phyloP scores from a whole-genome alignment of 1,139 yeast genomes.

The Pichia sp. region DNA sequence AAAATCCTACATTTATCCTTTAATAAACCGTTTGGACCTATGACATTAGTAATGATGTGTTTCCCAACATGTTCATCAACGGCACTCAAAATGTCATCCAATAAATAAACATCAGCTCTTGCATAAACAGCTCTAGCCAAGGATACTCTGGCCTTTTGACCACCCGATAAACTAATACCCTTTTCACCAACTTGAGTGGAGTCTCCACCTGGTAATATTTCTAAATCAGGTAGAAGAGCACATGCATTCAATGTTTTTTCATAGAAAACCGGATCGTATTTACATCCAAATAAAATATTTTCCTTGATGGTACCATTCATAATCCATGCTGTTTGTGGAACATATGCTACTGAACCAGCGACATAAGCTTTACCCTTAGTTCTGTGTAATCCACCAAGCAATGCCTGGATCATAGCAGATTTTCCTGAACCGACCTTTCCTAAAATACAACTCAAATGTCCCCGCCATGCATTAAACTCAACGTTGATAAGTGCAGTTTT shows the following conservation, averaged over 20 bases:
- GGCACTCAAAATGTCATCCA: conserved; percentile 92
- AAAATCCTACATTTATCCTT: conserved; percentile 68
- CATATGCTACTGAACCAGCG: conserved; percentile 82
- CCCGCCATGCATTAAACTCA: conserved; percentile 64
- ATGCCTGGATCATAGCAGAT: conserved; percentile 75
- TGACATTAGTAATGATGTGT: conserved; percentile 69
- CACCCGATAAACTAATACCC: conserved; percentile 94
- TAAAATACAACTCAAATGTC: conserved; percentile 78
- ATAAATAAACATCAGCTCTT: conserved; percentile 81
- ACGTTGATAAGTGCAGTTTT: conserved; percentile 72
- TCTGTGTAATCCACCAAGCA: conserved; percentile 80
- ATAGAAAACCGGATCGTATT: conserved; percentile 73
- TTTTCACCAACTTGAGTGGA: conserved; percentile 91
- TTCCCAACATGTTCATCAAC: conserved; percentile 93
- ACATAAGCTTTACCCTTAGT: conserved; percentile 65
- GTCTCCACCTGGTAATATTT: conserved; percentile 80
- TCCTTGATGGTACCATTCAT: conserved; percentile 91
- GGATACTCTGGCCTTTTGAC: conserved; percentile 91
- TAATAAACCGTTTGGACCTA: conserved; percentile 76
- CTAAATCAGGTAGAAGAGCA: conserved; percentile 76
- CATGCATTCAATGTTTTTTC: conserved; percentile 78
- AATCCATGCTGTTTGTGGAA: conserved; percentile 92
- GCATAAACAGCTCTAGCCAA: conserved; percentile 95
- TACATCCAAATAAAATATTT: conserved; percentile 83
- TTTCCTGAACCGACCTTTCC: conserved; percentile 95